These are phyloP conservation scores for Jimgerdemannia lactiflua DNA, from an alignment of 192 early-diverging fungal genomes.

Conservation along the genomic window DNA sequence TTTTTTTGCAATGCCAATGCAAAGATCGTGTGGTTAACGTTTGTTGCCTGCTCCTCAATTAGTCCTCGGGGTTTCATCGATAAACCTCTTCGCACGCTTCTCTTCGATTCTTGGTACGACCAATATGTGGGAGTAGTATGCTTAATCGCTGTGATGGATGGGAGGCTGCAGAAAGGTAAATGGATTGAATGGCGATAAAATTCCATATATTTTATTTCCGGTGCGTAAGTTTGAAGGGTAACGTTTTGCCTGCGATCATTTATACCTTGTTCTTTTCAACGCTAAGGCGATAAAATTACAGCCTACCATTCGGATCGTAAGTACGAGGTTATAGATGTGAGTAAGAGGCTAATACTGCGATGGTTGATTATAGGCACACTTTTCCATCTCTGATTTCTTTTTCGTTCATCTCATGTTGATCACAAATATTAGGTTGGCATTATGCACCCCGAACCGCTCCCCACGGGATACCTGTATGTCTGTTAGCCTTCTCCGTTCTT, in stretches of 20 bases:
- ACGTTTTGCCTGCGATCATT: no score
- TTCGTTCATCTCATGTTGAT: no score
- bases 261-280: neutral
- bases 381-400: no score
- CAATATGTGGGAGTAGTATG: conserved; percentile 97
- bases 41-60: neutral
- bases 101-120: conserved; percentile 99
- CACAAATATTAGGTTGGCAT: conserved; percentile 62
- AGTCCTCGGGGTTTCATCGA: conserved; percentile 61
- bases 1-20: neutral
- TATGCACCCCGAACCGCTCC: conserved; percentile 88
- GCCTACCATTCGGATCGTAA: conserved; percentile 71
- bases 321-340: conserved; percentile 82
- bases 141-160: conserved; percentile 87
- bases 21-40: neutral
- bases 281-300: conserved; percentile 73
- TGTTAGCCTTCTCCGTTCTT: conserved; percentile 6
- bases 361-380: no score
- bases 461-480: conserved; percentile 57
- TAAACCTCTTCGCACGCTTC: conserved; percentile 77
- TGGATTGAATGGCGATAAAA: neutral
- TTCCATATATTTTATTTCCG: no score
- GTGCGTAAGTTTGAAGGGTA: no score
- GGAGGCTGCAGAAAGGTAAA: conserved; percentile 67
- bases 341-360: neutral